A percentile compares a stretch with the other conserved stretches of the same genome.
Evolutionary conservation across 1,284 basidiomycete species (phyloP).

Genomic region (Waitea zeae): DNA sequence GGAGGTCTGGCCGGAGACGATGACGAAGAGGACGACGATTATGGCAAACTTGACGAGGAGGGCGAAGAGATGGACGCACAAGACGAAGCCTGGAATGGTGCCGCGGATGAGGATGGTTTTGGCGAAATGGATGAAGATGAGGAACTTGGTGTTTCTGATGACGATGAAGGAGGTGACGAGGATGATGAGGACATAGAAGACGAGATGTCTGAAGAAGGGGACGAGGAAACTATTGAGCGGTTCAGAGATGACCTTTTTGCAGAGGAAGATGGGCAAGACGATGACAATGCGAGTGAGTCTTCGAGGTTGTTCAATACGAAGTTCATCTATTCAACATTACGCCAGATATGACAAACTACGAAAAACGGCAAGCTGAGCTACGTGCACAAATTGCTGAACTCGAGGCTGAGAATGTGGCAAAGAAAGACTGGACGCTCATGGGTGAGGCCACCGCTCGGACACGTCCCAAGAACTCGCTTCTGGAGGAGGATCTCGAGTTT

Average conservation of each 20-base stretch:
- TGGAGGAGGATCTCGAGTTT: slow-evolving; percentile 93
- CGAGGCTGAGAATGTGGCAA: slow-evolving; percentile 53
- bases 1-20: slow-evolving; percentile 13
- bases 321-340: slow-evolving; percentile 13
- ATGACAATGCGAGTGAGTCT: neutral
- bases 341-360: slow-evolving; percentile 34
- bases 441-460: slow-evolving; percentile 77
- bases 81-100: slow-evolving; percentile 12
- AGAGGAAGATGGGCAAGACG: slow-evolving; percentile 27
- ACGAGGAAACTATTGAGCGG: slow-evolving; percentile 31
- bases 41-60: slow-evolving; percentile 9
- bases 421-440: slow-evolving; percentile 80
- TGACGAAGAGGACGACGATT: slow-evolving; percentile 11
- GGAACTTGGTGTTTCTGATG: slow-evolving; percentile 12
- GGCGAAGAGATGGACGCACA: slow-evolving; percentile 9
- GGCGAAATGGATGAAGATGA: slow-evolving; percentile 9
- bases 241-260: slow-evolving; percentile 54
- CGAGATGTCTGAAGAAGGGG: slow-evolving; percentile 8
- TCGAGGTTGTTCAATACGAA: neutral
- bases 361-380: slow-evolving; percentile 42
- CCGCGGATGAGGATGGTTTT: slow-evolving; percentile 11
- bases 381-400: slow-evolving; percentile 51
- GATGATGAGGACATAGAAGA: slow-evolving; percentile 7
- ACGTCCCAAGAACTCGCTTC: slow-evolving; percentile 81
- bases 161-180: slow-evolving; percentile 13